phyloP scores from a whole-genome alignment of 2,329 filamentous ascomycete species.

The Trichoderma arundinaceum region DNA sequence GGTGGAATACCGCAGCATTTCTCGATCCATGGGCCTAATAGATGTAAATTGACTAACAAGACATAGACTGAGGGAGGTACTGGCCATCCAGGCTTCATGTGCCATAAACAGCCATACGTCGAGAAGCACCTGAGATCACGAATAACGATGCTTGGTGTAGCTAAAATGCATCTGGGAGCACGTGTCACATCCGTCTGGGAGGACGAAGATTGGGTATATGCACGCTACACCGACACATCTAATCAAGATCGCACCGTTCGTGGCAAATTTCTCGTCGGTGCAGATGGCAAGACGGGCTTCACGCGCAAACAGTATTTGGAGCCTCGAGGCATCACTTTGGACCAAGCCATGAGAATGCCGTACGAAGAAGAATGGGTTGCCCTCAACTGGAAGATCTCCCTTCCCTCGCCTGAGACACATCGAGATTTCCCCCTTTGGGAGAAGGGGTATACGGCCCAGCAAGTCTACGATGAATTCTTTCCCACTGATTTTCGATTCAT shows the following conservation, averaged over 20 bases:
- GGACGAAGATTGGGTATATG: slow-evolving; percentile 41
- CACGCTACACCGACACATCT: slow-evolving; percentile 32
- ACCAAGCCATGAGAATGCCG: neutral
- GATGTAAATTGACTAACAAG: neutral
- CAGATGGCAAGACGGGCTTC: slow-evolving; percentile 55
- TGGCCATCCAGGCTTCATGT: slow-evolving; percentile 38
- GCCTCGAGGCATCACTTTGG: slow-evolving; percentile 40
- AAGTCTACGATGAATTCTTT: slow-evolving; percentile 56
- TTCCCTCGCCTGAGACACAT: slow-evolving; percentile 53
- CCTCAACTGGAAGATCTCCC: slow-evolving; percentile 50
- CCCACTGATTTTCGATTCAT: slow-evolving; percentile 53
- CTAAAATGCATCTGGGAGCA: slow-evolving; percentile 21
- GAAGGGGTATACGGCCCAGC: slow-evolving; percentile 51
- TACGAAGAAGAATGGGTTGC: slow-evolving; percentile 56
- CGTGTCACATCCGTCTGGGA: slow-evolving; percentile 31
- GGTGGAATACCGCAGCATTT: neutral
- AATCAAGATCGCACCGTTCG: slow-evolving; percentile 22
- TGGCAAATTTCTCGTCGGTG: slow-evolving; percentile 45
- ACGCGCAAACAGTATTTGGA: slow-evolving; percentile 55
- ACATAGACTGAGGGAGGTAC: slow-evolving; percentile 39
- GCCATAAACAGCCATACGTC: slow-evolving; percentile 39
- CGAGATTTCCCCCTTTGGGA: slow-evolving; percentile 56
- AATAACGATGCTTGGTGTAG: slow-evolving; percentile 35
- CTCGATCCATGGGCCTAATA: neutral
- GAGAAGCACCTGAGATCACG: slow-evolving; percentile 36